Conservation (phyloP, 164 flowering plant genomes). For the Magnolia changhungtana region DNA sequence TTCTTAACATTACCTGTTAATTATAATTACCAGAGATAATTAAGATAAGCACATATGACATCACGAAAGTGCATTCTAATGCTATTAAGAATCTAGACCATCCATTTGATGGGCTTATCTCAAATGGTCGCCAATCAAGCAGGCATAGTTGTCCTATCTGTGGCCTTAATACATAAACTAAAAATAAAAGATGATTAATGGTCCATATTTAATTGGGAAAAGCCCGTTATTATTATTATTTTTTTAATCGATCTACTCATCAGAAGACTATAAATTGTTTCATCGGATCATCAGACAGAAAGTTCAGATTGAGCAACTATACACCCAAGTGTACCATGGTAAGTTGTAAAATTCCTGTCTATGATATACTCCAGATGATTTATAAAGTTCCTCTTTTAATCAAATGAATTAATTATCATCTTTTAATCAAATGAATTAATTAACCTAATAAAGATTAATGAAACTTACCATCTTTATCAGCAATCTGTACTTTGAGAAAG, state of each 20-base stretch:
- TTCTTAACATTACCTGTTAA: conserved; percentile 47
- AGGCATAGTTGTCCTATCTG: not conserved
- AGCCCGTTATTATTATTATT: not conserved
- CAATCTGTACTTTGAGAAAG: conserved; percentile 69
- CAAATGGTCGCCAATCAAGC: not conserved
- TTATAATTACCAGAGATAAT: not conserved
- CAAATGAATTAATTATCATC: not conserved
- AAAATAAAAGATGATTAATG: not conserved
- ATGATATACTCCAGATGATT: no score
- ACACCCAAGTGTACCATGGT: no score
- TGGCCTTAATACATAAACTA: not conserved
- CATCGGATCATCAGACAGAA: no score
- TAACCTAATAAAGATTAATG: not conserved
- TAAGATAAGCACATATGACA: no score
- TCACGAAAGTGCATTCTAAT: no score
- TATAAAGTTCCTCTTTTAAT: not conserved
- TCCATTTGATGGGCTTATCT: no score
- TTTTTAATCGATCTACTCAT: no score
- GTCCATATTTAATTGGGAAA: not conserved
- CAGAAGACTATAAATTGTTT: no score
- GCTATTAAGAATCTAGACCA: no score
- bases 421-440: not conserved
- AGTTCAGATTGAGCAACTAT: no score
- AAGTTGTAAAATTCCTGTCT: no score
- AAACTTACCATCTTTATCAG: conserved; percentile 54